Evolutionary conservation across 495 filamentous ascomycete species (phyloP).

Genomic region (Neurospora sp.): DNA sequence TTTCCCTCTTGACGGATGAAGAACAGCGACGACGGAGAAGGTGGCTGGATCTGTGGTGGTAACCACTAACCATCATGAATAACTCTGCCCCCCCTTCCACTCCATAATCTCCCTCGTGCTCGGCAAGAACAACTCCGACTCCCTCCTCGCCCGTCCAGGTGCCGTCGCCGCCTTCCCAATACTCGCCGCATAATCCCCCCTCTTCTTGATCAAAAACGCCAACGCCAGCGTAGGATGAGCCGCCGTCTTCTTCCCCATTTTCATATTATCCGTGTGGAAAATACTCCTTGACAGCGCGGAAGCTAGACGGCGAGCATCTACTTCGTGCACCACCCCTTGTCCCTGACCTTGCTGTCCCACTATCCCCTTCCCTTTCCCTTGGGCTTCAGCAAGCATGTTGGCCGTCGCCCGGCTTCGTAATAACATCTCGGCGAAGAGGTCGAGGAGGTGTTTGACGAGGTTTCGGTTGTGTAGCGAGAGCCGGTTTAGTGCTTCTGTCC

Average conservation of each 20-base stretch:
- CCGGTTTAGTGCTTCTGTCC: constrained; percentile 24
- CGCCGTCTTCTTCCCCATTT: constrained; percentile 2
- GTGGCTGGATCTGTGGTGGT: no score
- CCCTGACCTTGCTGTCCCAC: background rate
- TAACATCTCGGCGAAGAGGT: constrained; percentile 17
- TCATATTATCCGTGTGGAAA: constrained; percentile 15
- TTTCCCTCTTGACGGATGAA: no score
- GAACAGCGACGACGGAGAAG: background rate
- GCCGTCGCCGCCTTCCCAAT: background rate
- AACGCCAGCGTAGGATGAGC: constrained; percentile 21
- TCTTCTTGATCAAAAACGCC: constrained; percentile 21
- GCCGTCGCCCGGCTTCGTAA: background rate
- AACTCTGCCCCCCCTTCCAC: constrained; percentile 15
- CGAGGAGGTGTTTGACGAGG: constrained; percentile 17
- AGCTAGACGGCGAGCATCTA: constrained; percentile 16
- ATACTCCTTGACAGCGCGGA: constrained; percentile 15
- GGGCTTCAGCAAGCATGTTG: background rate
- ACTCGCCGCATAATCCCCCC: constrained; percentile 15
- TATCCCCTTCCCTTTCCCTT: background rate
- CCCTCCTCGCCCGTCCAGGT: constrained; percentile 1
- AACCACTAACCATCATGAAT: background rate
- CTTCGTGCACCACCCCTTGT: constrained; percentile 6
- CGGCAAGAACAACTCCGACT: constrained; percentile 15
- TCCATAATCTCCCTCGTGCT: constrained; percentile 24
- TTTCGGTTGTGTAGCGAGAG: constrained; percentile 17